A percentile compares a stretch with the other conserved stretches of the same genome.
Conservation (phyloP, 495 filamentous ascomycete genomes). For the Aspergillus avenaceus region DNA sequence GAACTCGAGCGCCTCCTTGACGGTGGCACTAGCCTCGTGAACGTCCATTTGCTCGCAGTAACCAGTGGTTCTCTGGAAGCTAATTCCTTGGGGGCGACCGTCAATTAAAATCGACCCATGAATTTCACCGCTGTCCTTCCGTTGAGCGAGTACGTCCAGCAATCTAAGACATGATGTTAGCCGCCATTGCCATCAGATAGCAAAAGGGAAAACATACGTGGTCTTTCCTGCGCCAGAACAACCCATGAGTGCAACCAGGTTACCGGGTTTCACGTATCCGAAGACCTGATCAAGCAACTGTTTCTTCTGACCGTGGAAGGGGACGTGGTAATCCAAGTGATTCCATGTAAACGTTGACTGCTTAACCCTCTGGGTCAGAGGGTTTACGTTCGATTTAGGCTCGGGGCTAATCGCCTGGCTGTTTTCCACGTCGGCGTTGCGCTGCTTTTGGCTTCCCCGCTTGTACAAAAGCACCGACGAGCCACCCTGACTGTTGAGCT, state of each 20-base stretch:
- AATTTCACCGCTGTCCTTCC: conserved; percentile 47
- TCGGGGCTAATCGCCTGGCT: conserved; percentile 6
- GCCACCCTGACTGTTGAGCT: conserved; percentile 59
- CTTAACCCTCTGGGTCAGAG: conserved; percentile 20
- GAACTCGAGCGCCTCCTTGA: conserved; percentile 45
- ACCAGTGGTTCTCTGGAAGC: conserved; percentile 60
- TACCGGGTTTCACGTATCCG: conserved; percentile 75
- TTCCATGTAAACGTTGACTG: conserved; percentile 48
- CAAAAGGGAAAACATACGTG: conserved; percentile 46
- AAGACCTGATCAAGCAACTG: conserved; percentile 69
- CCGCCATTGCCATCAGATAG: conserved; percentile 50
- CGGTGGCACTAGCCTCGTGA: conserved; percentile 55
- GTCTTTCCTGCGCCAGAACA: conserved; percentile 85
- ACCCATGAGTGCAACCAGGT: conserved; percentile 78
- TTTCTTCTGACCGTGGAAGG: conserved; percentile 45
- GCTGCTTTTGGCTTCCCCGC: conserved; percentile 43
- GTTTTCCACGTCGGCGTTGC: conserved; percentile 24
- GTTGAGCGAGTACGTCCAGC: conserved; percentile 44
- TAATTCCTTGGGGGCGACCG: conserved; percentile 39
- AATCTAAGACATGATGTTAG: conserved; percentile 46
- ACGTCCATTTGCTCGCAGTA: conserved; percentile 84
- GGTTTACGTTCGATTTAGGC: conserved; percentile 12
- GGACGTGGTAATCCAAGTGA: conserved; percentile 65
- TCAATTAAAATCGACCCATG: conserved; percentile 45
- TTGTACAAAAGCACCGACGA: conserved; percentile 60